Percentiles rank a stretch among this genome's conserved stretches.
phyloP scores from a whole-genome alignment of 805 yeast species.

The Suhomyces prunicola region DNA sequence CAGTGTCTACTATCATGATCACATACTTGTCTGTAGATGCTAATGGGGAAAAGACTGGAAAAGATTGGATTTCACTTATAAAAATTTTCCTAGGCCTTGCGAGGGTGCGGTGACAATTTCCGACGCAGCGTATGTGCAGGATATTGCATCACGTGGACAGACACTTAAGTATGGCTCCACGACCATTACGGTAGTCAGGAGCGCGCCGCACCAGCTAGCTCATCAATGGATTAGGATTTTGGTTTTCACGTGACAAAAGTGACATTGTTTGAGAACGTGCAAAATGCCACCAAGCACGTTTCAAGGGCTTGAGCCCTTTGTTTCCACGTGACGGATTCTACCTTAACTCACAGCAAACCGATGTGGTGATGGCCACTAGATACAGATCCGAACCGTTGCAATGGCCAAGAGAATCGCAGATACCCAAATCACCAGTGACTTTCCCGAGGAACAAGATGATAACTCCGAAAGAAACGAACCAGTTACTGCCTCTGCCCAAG shows the following conservation, averaged over 20 bases:
- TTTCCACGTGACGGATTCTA: not conserved
- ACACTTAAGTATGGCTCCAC: not conserved
- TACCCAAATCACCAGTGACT: conserved; percentile 59
- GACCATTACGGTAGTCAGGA: not conserved
- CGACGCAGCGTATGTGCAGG: not conserved
- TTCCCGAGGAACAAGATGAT: conserved; percentile 33
- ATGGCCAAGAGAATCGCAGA: conserved; percentile 72
- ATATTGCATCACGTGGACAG: not conserved
- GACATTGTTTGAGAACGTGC: not conserved
- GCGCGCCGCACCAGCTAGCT: not conserved
- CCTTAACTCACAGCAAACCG: conserved; percentile 6
- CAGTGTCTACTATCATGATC: not conserved
- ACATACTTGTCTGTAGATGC: conserved; percentile 33
- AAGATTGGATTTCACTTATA: conserved; percentile 6
- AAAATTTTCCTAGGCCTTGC: conserved; percentile 10
- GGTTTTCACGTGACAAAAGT: not conserved
- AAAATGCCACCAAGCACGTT: not conserved
- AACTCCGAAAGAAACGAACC: conserved; percentile 25
- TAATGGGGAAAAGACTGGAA: conserved; percentile 11
- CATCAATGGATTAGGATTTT: no score
- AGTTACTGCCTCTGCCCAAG: conserved; percentile 55
- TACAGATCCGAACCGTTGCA: not conserved
- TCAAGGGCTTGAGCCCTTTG: conserved; percentile 11
- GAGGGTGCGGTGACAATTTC: not conserved
- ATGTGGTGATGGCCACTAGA: not conserved